Conservation (phyloP, 108 stramenopile genomes). For the Thalassiosira profunda region DNA sequence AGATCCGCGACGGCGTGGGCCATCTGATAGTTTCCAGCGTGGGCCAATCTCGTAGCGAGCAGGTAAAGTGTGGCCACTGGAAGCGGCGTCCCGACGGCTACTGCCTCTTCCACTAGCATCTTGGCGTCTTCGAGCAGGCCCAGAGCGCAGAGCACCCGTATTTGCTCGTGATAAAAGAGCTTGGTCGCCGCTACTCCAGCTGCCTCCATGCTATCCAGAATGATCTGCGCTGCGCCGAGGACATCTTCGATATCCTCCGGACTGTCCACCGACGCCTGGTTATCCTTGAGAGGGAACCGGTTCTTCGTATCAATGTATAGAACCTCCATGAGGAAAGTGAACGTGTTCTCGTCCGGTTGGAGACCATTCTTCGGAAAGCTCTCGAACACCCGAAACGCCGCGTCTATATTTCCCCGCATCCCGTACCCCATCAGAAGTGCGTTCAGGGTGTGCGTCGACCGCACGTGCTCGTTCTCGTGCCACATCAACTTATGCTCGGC, state of each 20-base stretch:
- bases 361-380: slow-evolving; percentile 36
- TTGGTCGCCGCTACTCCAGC: slow-evolving; percentile 39
- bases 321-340: slow-evolving; percentile 67
- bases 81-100: slow-evolving; percentile 4
- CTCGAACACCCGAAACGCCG: slow-evolving; percentile 34
- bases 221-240: slow-evolving; percentile 12
- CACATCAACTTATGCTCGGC: slow-evolving; percentile 30
- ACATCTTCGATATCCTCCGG: slow-evolving; percentile 34
- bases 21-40: slow-evolving; percentile 23
- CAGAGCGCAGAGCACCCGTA: slow-evolving; percentile 26
- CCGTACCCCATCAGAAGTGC: slow-evolving; percentile 39
- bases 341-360: slow-evolving; percentile 60
- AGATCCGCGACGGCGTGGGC: slow-evolving; percentile 23
- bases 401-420: slow-evolving; percentile 39
- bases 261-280: neutral
- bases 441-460: slow-evolving; percentile 46
- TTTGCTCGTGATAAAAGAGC: slow-evolving; percentile 33
- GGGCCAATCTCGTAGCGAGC: slow-evolving; percentile 17
- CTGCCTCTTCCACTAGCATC: slow-evolving; percentile 18
- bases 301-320: slow-evolving; percentile 38
- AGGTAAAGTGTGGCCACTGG: slow-evolving; percentile 21
- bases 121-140: slow-evolving; percentile 32
- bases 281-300: neutral
- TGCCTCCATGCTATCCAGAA: slow-evolving; percentile 61
- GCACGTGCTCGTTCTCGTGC: slow-evolving; percentile 8